A percentile compares a stretch with the other conserved stretches of the same genome.
Conservation (phyloP, 805 yeast species). For the Starmerella etchellsii region DNA sequence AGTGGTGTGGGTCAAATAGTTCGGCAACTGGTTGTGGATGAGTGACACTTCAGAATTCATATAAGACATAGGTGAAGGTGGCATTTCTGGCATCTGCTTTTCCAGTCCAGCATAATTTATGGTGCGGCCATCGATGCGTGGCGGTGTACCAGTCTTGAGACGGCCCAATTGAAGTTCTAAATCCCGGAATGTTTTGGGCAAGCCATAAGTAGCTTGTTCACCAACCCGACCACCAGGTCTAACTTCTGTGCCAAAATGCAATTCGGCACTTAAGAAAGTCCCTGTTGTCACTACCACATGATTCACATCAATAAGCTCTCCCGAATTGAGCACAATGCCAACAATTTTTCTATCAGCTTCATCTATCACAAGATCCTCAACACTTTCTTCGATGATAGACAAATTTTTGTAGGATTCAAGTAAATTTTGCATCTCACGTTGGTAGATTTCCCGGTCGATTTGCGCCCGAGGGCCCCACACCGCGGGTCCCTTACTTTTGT, state of each 20-base stretch:
- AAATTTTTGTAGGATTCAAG: slow-evolving; percentile 41
- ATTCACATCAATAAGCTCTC: slow-evolving; percentile 43
- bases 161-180: slow-evolving; percentile 80
- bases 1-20: slow-evolving; percentile 72
- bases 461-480: slow-evolving; percentile 99
- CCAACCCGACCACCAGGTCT: slow-evolving; percentile 91
- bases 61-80: slow-evolving; percentile 84
- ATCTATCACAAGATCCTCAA: slow-evolving; percentile 66
- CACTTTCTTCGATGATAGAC: slow-evolving; percentile 56
- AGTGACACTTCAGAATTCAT: slow-evolving; percentile 58
- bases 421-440: slow-evolving; percentile 62
- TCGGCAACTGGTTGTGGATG: slow-evolving; percentile 43
- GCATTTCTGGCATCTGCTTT: slow-evolving; percentile 67
- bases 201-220: slow-evolving; percentile 81
- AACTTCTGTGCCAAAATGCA: slow-evolving; percentile 71
- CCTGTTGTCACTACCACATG: slow-evolving; percentile 89
- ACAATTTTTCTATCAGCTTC: slow-evolving; percentile 28
- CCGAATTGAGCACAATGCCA: slow-evolving; percentile 67
- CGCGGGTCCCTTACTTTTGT: slow-evolving; percentile 83
- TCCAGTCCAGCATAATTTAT: slow-evolving; percentile 54
- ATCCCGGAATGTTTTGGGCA: slow-evolving; percentile 60
- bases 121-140: slow-evolving; percentile 59
- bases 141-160: slow-evolving; percentile 95
- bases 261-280: slow-evolving; percentile 86
- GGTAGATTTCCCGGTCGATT: slow-evolving; percentile 73